phyloP scores from a whole-genome alignment of 352 stramenopile genomes.

The Globisporangium iwayamae region DNA sequence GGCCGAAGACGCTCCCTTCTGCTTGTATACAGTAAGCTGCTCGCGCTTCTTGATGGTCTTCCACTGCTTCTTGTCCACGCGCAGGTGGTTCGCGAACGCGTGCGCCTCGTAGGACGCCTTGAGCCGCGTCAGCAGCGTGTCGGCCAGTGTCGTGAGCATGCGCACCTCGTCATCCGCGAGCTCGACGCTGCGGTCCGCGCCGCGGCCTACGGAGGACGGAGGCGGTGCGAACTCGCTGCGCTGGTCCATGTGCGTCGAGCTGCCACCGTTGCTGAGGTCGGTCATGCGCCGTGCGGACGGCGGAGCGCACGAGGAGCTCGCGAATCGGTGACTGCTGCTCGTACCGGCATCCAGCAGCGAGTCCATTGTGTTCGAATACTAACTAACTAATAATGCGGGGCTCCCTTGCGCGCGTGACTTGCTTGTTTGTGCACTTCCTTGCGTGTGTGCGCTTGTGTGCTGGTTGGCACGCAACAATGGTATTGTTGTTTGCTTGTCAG shows the following conservation, averaged over 20 bases:
- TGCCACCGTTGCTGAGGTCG: background rate
- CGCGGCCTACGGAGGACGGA: conserved; percentile 7
- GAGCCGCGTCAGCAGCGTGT: conserved; percentile 37
- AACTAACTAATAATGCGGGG: no score
- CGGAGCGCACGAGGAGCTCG: background rate
- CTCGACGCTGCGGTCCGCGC: conserved; percentile 12
- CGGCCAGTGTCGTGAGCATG: conserved; percentile 34
- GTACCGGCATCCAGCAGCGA: conserved; percentile 9
- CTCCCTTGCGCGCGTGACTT: background rate
- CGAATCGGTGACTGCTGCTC: conserved; percentile 4
- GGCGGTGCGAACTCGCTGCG: conserved; percentile 8
- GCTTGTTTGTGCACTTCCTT: background rate
- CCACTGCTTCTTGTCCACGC: conserved; percentile 49
- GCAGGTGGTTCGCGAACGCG: conserved; percentile 15
- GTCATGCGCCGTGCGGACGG: background rate
- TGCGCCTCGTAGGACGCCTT: conserved; percentile 35
- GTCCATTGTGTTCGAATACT: conserved; percentile 7
- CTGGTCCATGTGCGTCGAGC: background rate
- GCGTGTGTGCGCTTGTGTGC: background rate
- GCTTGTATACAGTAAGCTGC: conserved; percentile 53
- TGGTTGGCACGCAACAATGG: conserved; percentile 1
- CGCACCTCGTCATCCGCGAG: conserved; percentile 53
- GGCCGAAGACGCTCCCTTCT: conserved; percentile 21
- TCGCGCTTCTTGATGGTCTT: conserved; percentile 67
- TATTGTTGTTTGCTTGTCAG: conserved; percentile 1